These are phyloP conservation scores for Pythium aquatile DNA, from an alignment of 352 stramenopile genomes.

Conservation along the genomic window DNA sequence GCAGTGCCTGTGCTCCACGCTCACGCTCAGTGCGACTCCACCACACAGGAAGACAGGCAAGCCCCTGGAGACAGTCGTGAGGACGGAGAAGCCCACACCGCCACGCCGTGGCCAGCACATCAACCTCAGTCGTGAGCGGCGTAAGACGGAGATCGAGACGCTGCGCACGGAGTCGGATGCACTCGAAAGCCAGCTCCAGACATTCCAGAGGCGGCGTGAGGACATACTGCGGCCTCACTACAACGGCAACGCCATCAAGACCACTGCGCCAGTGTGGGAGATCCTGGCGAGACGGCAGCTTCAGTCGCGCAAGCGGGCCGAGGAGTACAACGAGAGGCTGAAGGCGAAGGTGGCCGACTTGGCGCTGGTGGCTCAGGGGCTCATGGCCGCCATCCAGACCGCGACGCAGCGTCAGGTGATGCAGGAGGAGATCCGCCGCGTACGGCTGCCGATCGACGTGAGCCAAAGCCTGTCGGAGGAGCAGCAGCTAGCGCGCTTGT, in stretches of 20 bases:
- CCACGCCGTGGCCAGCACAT: not conserved
- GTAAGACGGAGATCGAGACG: not conserved
- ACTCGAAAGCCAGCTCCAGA: not conserved
- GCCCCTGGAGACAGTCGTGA: not conserved
- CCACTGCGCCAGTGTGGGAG: not conserved
- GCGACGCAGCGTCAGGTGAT: not conserved
- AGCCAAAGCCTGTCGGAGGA: constrained; percentile 1
- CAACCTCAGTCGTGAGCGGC: constrained; percentile 1
- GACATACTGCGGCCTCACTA: not conserved
- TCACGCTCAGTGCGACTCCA: not conserved
- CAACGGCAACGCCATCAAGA: not conserved
- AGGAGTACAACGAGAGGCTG: not conserved
- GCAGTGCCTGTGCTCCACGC: not conserved
- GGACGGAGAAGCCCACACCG: not conserved
- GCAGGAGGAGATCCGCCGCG: not conserved
- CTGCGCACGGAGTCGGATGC: not conserved
- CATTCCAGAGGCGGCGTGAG: not conserved
- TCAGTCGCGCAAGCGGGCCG: not conserved
- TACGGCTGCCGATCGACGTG: not conserved
- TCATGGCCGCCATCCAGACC: not conserved
- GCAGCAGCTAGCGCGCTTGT: not conserved
- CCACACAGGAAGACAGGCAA: no score
- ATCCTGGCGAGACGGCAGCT: not conserved
- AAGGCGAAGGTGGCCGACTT: not conserved
- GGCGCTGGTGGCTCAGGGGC: not conserved